Evolutionary conservation across 257 asterid species (phyloP).

Genomic region (Jacaranda mimosifolia): DNA sequence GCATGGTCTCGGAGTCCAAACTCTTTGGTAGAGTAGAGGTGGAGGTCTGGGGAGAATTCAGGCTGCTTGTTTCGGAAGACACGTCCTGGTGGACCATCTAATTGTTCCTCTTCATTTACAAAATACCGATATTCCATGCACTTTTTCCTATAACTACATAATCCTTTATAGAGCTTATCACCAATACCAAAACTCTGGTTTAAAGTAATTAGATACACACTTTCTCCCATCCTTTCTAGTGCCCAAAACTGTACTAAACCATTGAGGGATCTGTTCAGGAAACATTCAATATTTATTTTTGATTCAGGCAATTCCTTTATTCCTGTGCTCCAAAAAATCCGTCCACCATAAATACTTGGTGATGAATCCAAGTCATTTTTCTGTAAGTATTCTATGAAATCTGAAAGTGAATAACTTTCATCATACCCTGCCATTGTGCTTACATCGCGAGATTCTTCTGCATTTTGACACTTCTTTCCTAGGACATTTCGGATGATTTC

Average conservation of each 20-base stretch:
- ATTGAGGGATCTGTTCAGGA: too few species aligned
- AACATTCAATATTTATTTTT: too few species aligned
- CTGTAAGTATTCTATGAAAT: too few species aligned
- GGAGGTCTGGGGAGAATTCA: neutral
- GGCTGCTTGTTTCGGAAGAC: neutral
- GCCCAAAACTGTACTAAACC: constrained; percentile 1
- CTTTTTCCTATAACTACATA: neutral
- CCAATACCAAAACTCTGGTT: neutral
- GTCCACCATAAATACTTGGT: too few species aligned
- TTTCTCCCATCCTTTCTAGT: neutral
- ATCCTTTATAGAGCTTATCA: neutral
- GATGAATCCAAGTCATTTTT: too few species aligned
- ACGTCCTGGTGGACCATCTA: constrained; percentile 5
- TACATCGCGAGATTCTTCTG: too few species aligned
- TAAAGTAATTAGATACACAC: neutral
- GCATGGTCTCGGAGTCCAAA: constrained; percentile 7
- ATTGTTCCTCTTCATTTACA: neutral
- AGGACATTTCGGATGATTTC: too few species aligned
- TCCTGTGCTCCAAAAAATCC: too few species aligned
- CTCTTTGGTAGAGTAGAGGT: constrained; percentile 9
- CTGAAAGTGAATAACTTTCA: too few species aligned
- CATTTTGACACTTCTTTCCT: too few species aligned
- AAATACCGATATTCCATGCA: neutral
- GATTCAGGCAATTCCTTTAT: too few species aligned
- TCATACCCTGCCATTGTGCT: too few species aligned